Percentiles rank a stretch among this genome's conserved stretches.
Evolutionary conservation across 495 filamentous ascomycete species (phyloP).

Genomic region (Aspergillus steynii): DNA sequence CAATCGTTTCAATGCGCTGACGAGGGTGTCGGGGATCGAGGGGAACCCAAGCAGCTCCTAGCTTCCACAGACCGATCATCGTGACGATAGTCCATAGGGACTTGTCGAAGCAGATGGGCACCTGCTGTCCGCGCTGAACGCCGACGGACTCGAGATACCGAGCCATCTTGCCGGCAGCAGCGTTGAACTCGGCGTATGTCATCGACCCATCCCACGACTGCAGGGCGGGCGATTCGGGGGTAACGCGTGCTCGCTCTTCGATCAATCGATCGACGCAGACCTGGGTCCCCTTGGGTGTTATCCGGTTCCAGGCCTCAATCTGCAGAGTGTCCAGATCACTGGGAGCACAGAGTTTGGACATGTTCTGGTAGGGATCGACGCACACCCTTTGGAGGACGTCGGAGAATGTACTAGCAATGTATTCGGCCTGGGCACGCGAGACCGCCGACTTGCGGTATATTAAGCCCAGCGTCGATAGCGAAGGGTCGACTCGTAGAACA

Average conservation of each 20-base stretch:
- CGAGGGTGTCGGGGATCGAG: slow-evolving; percentile 41
- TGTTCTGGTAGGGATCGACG: slow-evolving; percentile 13
- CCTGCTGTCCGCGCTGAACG: slow-evolving; percentile 7
- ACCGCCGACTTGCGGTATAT: slow-evolving; percentile 30
- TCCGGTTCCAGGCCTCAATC: slow-evolving; percentile 26
- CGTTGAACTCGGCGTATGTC: slow-evolving; percentile 36
- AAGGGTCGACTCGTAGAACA: slow-evolving; percentile 15
- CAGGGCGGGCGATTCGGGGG: slow-evolving; percentile 29
- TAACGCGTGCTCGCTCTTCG: slow-evolving; percentile 12
- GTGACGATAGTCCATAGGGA: slow-evolving; percentile 41
- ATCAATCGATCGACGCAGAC: slow-evolving; percentile 30
- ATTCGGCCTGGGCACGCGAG: slow-evolving; percentile 22
- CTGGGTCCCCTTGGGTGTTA: slow-evolving; percentile 15
- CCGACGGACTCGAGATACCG: slow-evolving; percentile 17
- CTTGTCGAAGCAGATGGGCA: slow-evolving; percentile 35
- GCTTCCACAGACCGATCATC: slow-evolving; percentile 49
- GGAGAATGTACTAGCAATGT: slow-evolving; percentile 27
- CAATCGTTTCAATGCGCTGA: slow-evolving; percentile 33
- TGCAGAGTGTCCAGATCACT: slow-evolving; percentile 19
- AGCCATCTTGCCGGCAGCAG: slow-evolving; percentile 25
- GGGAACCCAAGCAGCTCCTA: slow-evolving; percentile 44
- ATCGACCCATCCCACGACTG: slow-evolving; percentile 39
- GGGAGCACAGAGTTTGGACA: slow-evolving; percentile 11
- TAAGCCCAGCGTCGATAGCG: slow-evolving; percentile 20
- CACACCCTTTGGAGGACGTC: slow-evolving; percentile 28